These are phyloP conservation scores for Populus hybrid DNA, from an alignment of 441 rosid species.

Conservation along the genomic window DNA sequence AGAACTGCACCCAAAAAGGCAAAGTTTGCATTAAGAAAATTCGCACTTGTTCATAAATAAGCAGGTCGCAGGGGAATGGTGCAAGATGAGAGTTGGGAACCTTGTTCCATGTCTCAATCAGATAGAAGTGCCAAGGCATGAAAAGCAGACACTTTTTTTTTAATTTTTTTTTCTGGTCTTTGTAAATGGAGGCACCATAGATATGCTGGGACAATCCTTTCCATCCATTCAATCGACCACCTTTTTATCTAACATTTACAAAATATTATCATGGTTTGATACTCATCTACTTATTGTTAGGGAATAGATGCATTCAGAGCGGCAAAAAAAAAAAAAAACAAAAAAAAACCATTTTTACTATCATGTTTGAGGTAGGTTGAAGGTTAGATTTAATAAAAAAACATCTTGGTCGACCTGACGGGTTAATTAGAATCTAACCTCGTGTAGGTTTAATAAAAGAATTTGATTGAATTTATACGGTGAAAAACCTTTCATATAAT, in stretches of 20 bases:
- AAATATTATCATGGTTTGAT: neutral
- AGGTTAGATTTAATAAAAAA: neutral
- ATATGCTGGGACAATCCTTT: neutral
- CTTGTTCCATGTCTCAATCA: slow-evolving; percentile 33
- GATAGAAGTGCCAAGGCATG: slow-evolving; percentile 11
- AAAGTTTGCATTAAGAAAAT: neutral
- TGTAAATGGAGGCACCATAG: neutral
- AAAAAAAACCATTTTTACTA: neutral
- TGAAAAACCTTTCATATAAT: too few relatives aligned
- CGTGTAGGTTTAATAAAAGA: too few relatives aligned
- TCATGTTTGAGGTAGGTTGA: neutral
- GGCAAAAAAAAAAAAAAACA: too few relatives aligned
- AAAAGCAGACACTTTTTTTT: slow-evolving; percentile 2
- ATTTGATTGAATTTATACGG: too few relatives aligned
- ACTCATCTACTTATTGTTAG: neutral
- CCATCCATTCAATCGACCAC: neutral
- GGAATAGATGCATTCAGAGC: neutral
- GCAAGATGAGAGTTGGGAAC: slow-evolving; percentile 31
- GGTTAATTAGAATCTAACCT: too few relatives aligned
- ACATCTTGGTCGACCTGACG: fast-evolving
- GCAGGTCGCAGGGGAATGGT: neutral
- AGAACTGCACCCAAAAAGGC: neutral
- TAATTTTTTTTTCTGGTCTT: neutral
- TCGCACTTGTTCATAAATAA: neutral
- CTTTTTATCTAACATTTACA: neutral